Base-by-base conservation (phyloP, 129 eudicot species). In the Flaveria ramosissima region DNA sequence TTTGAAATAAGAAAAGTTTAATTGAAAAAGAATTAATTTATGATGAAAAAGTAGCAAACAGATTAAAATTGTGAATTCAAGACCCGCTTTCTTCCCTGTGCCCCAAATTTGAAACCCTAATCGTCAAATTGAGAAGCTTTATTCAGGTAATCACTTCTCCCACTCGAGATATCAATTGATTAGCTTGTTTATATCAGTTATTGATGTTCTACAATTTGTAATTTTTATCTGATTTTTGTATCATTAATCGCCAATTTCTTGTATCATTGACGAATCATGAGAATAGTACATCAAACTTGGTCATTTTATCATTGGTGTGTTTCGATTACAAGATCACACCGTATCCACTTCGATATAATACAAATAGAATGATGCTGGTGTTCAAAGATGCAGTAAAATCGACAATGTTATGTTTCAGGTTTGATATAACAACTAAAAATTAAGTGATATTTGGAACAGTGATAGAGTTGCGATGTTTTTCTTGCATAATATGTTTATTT, bases 141-240 rank as follows among this genome's bases (percentile, higher is more conserved):
- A 26, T 17, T 47, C 80, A 75, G 80, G 72, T 75, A 63, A 48
- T 75, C 62, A n/a, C 71, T 62, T 75, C 61, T 47, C 9, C 19
- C 72, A 75, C 42, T 48, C 48, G 16, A 13, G 2, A 26, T 46
- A 61, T 45, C 60, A 74, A 1, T 46, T 24, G 3, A 6, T 61
- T 75, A 24, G 16, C 26, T 42, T 45, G 46, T 74, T 16, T 13
- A 6, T 13, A 43, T 36, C 43, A 15, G 60, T 9, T 41, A 9
- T 42, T 15, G 0, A 21, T 17, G 70, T 24, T 59, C 41, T 46
- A 15, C 19, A 3, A 43, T 24, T 26, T 13, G 12, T 60, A 8
- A 42, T 2, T 14, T n/a, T 62, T 36, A 36, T 36, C 20, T 45
- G 8, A 45, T 42, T 45, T 52, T n/a, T 52, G 48, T 16, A 16